phyloP scores from a whole-genome alignment of 352 stramenopile genomes.

The Globisporangium solare region DNA sequence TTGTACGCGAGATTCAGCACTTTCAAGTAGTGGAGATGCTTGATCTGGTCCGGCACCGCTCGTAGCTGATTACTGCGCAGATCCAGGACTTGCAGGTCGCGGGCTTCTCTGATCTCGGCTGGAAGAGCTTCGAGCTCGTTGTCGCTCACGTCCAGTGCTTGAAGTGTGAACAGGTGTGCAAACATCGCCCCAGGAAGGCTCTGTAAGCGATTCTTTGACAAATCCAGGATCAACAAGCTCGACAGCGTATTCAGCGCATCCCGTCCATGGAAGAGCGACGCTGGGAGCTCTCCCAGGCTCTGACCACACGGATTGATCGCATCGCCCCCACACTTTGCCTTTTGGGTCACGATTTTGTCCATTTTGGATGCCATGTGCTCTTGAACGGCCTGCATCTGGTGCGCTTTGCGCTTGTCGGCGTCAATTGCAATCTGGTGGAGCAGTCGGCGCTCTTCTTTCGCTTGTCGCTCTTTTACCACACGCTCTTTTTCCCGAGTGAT shows the following conservation, averaged over 20 bases:
- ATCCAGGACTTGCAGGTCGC: constrained; percentile 43
- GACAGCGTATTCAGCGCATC: constrained; percentile 48
- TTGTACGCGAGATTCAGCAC: constrained; percentile 52
- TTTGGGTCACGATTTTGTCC: constrained; percentile 40
- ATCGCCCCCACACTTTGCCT: constrained; percentile 51
- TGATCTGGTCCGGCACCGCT: constrained; percentile 26
- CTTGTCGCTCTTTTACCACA: constrained; percentile 52
- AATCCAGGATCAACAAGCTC: constrained; percentile 59
- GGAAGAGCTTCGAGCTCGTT: constrained; percentile 49
- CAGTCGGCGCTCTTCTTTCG: constrained; percentile 47
- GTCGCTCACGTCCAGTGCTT: constrained; percentile 47
- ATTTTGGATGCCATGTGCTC: constrained; percentile 55
- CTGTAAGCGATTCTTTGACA: constrained; percentile 49
- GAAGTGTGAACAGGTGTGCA: constrained; percentile 51
- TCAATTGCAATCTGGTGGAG: constrained; percentile 33
- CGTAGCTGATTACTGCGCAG: constrained; percentile 44
- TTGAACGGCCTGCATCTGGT: constrained; percentile 46
- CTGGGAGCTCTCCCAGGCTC: constrained; percentile 33
- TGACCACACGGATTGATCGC: constrained; percentile 34
- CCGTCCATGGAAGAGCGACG: constrained; percentile 40
- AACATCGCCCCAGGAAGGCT: constrained; percentile 43
- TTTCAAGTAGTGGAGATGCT: constrained; percentile 24
- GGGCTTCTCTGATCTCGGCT: constrained; percentile 44
- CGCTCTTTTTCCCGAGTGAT: constrained; percentile 53
- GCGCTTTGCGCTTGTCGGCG: constrained; percentile 30